Evolutionary conservation across 345 rosid genomes (phyloP).

Genomic region (Triadica sebifera): DNA sequence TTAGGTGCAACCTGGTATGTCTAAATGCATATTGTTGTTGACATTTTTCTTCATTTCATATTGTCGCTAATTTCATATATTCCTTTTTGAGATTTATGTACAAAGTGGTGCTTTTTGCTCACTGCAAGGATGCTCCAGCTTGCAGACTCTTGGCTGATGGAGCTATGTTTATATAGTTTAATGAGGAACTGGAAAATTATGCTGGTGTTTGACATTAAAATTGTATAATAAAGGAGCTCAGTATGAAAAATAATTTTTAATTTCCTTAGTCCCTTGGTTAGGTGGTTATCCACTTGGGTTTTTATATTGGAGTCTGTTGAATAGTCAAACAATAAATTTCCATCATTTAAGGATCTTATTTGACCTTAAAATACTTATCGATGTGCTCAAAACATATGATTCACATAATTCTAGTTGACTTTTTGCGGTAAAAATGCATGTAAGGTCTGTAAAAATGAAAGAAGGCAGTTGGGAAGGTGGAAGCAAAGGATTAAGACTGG

Average conservation of each 20-base stretch:
- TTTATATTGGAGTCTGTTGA: neutral
- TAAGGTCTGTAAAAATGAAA: neutral
- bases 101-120: neutral
- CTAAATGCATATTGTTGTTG: neutral
- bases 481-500: too few species aligned
- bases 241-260: neutral
- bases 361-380: too few species aligned
- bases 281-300: neutral
- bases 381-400: neutral
- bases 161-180: neutral
- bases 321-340: neutral
- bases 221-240: neutral
- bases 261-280: neutral
- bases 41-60: neutral
- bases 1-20: slow-evolving; percentile 13
- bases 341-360: neutral
- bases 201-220: neutral
- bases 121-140: neutral
- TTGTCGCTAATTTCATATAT: neutral
- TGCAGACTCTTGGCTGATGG: neutral
- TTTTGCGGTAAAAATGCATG: neutral
- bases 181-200: neutral
- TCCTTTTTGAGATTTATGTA: neutral
- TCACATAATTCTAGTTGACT: neutral
- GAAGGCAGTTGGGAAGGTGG: too few species aligned